Percentiles rank a stretch among this genome's conserved stretches.
phyloP scores from a whole-genome alignment of 176 grass and related monocot genomes.

The Urochloa ruziziensis region DNA sequence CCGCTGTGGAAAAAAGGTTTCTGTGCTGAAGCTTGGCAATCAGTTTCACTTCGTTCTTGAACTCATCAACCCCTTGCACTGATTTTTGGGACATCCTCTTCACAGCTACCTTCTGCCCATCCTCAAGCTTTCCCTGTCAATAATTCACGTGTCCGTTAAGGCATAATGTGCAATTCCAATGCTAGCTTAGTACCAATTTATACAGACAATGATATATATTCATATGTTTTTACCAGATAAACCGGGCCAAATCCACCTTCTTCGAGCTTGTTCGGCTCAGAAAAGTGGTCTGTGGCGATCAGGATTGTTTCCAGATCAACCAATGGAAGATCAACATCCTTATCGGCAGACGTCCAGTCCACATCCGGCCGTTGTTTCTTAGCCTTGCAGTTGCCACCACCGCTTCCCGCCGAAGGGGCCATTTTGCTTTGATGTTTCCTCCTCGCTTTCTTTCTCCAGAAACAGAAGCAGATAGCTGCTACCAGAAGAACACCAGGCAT shows the following conservation, averaged over 20 bases:
- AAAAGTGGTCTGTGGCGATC: slow-evolving; percentile 27
- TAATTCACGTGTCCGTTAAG: not conserved
- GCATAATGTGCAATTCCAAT: not conserved
- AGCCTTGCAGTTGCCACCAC: not conserved
- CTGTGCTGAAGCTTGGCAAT: slow-evolving; percentile 51
- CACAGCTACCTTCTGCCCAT: slow-evolving; percentile 48
- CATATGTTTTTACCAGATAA: slow-evolving; percentile 38
- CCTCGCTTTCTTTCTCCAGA: not conserved
- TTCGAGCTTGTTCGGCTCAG: slow-evolving; percentile 23
- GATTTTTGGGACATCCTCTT: slow-evolving; percentile 54
- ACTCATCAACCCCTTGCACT: slow-evolving; percentile 35
- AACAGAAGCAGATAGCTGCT: not conserved
- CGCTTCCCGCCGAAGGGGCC: not conserved
- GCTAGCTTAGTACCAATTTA: not conserved
- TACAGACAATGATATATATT: not conserved
- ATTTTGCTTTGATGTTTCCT: not conserved
- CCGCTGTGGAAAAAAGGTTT: too few species aligned
- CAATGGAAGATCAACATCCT: slow-evolving; percentile 44
- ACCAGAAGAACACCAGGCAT: not conserved
- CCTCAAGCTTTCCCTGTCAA: slow-evolving; percentile 43
- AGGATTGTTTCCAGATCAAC: slow-evolving; percentile 20
- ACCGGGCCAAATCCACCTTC: slow-evolving; percentile 62
- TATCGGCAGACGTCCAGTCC: not conserved
- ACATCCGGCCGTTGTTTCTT: not conserved
- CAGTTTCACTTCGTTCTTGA: slow-evolving; percentile 54